Evolutionary conservation across 495 filamentous ascomycete species (phyloP).

Genomic region (Astrothelium macrocarpum): DNA sequence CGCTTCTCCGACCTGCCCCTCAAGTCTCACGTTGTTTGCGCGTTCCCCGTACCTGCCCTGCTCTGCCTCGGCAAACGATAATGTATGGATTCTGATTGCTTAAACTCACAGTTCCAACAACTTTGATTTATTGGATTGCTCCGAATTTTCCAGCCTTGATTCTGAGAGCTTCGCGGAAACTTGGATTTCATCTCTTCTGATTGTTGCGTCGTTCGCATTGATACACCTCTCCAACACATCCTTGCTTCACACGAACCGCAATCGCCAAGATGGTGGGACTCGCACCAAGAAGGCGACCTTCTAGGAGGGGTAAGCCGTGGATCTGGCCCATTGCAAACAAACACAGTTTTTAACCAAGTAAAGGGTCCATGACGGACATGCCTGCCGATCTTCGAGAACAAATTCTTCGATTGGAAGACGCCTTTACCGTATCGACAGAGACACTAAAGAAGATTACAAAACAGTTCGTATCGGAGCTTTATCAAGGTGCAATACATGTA

Average conservation of each 20-base stretch:
- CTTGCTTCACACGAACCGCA: not conserved
- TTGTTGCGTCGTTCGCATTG: not conserved
- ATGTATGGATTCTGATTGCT: not conserved
- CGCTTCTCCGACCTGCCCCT: no score
- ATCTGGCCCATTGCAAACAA: slow-evolving; percentile 18
- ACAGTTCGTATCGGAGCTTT: slow-evolving; percentile 81
- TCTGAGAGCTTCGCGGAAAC: not conserved
- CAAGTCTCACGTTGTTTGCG: not conserved
- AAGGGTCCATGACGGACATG: slow-evolving; percentile 69
- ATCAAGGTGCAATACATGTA: slow-evolving; percentile 53
- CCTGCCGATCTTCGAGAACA: slow-evolving; percentile 76
- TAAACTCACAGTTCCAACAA: not conserved
- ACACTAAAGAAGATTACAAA: slow-evolving; percentile 84
- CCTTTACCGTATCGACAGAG: slow-evolving; percentile 65
- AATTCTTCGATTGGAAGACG: slow-evolving; percentile 76
- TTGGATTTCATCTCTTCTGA: not conserved
- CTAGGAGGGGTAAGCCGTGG: slow-evolving; percentile 58
- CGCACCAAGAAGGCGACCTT: slow-evolving; percentile 60
- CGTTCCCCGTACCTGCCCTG: not conserved
- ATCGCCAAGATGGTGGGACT: slow-evolving; percentile 60
- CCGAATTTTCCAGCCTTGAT: not conserved
- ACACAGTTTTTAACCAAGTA: slow-evolving; percentile 23
- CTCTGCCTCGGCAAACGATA: not conserved
- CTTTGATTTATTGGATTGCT: not conserved
- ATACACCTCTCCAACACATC: not conserved